These are phyloP conservation scores for Rhododendron williamsianum DNA, from an alignment of 148 eudicot genomes.

Conservation along the genomic window DNA sequence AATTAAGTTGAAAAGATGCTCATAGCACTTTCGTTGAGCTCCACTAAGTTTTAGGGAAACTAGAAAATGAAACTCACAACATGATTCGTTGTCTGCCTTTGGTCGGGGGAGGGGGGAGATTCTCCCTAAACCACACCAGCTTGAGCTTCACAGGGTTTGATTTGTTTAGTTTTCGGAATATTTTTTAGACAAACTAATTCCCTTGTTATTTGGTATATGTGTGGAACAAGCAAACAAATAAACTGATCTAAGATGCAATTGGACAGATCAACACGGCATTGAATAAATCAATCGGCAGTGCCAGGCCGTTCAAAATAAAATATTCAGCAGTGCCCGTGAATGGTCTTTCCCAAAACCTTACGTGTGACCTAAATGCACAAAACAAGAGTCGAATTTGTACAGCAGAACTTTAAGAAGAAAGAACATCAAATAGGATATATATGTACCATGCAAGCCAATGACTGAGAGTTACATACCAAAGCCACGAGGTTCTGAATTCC, in stretches of 20 bases:
- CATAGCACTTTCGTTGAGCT: background rate
- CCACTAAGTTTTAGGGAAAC: background rate
- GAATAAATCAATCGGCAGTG: background rate
- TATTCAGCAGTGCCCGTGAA: background rate
- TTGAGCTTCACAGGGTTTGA: background rate
- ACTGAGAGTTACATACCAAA: conserved; percentile 47
- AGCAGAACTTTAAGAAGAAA: background rate
- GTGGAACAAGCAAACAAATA: background rate
- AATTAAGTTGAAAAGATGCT: background rate
- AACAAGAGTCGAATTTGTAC: background rate
- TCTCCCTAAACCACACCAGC: background rate
- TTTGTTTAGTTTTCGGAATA: background rate
- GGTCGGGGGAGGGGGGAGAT: background rate
- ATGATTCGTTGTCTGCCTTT: background rate
- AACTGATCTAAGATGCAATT: background rate
- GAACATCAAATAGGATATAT: background rate
- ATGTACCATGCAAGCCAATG: background rate
- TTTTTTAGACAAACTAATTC: background rate
- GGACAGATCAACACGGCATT: background rate
- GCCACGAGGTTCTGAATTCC: conserved; percentile 90
- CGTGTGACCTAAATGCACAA: background rate
- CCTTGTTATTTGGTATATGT: background rate
- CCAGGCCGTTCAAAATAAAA: background rate
- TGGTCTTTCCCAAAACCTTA: background rate
- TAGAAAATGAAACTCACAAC: background rate